Evolutionary conservation across 164 flowering plant species (phyloP).

Genomic region (Platanus orientalis): DNA sequence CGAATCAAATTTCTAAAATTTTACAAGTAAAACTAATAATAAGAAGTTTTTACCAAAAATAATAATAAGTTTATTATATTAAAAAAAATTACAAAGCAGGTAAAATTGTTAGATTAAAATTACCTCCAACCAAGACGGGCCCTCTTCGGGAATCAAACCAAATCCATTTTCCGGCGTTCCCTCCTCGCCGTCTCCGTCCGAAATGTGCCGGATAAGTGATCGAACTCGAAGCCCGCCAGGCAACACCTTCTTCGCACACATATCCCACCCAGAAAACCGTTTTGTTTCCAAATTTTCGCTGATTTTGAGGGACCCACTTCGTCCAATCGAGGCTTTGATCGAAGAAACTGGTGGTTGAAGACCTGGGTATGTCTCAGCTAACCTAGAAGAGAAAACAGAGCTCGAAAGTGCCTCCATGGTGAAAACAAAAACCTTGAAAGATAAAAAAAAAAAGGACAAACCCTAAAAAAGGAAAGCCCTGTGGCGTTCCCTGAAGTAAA

Average conservation of each 20-base stretch:
- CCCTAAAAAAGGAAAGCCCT: background rate
- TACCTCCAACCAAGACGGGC: slow-evolving; percentile 31
- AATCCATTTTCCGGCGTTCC: slow-evolving; percentile 21
- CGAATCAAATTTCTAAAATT: too few relatives aligned
- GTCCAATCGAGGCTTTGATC: slow-evolving; percentile 17
- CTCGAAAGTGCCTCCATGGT: slow-evolving; percentile 48
- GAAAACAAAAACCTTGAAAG: background rate
- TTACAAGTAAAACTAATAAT: too few relatives aligned
- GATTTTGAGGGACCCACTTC: slow-evolving; percentile 26
- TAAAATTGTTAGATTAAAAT: background rate
- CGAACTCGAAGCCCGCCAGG: slow-evolving; percentile 14
- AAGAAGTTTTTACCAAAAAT: too few relatives aligned
- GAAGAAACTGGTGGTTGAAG: slow-evolving; percentile 12
- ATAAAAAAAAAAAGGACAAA: background rate
- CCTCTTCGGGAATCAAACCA: slow-evolving; percentile 24
- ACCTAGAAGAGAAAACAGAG: slow-evolving; percentile 26
- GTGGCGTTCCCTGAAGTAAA: background rate
- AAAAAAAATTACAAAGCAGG: background rate
- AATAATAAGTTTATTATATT: too few relatives aligned
- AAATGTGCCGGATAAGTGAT: slow-evolving; percentile 24
- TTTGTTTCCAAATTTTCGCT: slow-evolving; percentile 5
- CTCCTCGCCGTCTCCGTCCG: slow-evolving; percentile 31
- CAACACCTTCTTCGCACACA: slow-evolving; percentile 2
- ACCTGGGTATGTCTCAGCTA: slow-evolving; percentile 22
- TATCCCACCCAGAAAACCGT: slow-evolving; percentile 7